phyloP scores from a whole-genome alignment of 495 filamentous ascomycete species.

The Penicillium roqueforti region DNA sequence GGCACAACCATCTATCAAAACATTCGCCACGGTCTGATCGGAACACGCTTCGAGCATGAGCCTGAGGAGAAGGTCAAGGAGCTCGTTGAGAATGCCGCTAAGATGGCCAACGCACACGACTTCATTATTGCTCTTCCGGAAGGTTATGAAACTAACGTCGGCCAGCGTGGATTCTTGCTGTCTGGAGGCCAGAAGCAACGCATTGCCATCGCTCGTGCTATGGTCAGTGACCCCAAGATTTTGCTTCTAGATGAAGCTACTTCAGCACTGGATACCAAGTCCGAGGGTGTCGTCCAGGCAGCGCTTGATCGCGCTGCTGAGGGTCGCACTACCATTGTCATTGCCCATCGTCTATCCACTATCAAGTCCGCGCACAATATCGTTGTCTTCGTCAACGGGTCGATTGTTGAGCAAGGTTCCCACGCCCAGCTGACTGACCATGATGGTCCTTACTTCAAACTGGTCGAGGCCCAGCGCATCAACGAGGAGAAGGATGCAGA shows the following conservation, averaged over 20 bases:
- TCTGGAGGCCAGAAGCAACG: conserved; percentile 96
- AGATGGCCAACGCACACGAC: conserved; percentile 89
- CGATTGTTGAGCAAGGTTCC: conserved; percentile 85
- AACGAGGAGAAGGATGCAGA: conserved; percentile 59
- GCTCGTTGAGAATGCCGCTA: conserved; percentile 73
- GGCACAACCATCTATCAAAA: conserved; percentile 82
- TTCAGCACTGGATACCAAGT: conserved; percentile 90
- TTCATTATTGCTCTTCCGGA: conserved; percentile 83
- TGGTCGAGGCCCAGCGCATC: conserved; percentile 79
- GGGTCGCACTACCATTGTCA: conserved; percentile 94
- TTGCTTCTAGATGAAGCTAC: conserved; percentile 94
- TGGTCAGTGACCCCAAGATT: conserved; percentile 94
- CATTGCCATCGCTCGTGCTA: conserved; percentile 81
- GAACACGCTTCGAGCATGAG: conserved; percentile 68
- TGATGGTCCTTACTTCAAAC: conserved; percentile 62
- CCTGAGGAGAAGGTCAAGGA: conserved; percentile 60
- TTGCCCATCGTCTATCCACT: conserved; percentile 90
- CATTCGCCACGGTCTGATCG: conserved; percentile 82
- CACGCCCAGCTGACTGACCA: conserved; percentile 64
- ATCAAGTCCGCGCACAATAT: conserved; percentile 95
- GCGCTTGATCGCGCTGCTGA: conserved; percentile 82
- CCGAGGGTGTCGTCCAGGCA: conserved; percentile 90
- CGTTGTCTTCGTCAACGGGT: conserved; percentile 80
- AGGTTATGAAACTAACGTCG: conserved; percentile 90
- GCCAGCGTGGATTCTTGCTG: conserved; percentile 87